Conservation (phyloP, 192 early-diverging fungal species). For the Backusella australiensis region DNA sequence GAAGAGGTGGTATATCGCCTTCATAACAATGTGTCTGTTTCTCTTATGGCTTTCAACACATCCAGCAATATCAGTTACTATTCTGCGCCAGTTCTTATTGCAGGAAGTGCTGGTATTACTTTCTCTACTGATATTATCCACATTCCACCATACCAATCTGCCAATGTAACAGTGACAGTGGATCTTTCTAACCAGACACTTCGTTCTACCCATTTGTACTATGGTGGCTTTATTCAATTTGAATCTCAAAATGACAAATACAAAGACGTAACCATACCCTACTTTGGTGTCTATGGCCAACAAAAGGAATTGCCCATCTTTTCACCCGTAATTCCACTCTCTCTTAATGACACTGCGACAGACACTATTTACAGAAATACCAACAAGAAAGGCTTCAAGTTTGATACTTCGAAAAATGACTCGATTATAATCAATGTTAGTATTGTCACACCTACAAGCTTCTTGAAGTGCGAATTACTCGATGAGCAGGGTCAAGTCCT, state of each 20-base stretch:
- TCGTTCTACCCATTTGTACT: slow-evolving; percentile 25
- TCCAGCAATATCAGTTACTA: not conserved
- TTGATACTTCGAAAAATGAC: not conserved
- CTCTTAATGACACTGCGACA: not conserved
- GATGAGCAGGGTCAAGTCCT: slow-evolving; percentile 9
- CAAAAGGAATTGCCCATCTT: slow-evolving; percentile 47
- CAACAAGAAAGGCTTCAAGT: not conserved
- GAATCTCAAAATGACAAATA: slow-evolving; percentile 15
- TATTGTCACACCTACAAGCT: slow-evolving; percentile 16
- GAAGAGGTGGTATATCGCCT: slow-evolving; percentile 35
- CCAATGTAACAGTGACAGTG: slow-evolving; percentile 12
- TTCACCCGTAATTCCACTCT: not conserved
- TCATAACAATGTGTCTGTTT: slow-evolving; percentile 34
- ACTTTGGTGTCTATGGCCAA: slow-evolving; percentile 45
- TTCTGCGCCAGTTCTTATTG: not conserved
- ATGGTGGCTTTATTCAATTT: slow-evolving; percentile 48
- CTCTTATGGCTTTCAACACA: slow-evolving; percentile 37
- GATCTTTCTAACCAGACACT: slow-evolving; percentile 11
- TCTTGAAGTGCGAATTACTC: slow-evolving; percentile 19
- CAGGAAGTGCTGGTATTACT: not conserved
- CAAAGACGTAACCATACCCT: slow-evolving; percentile 38
- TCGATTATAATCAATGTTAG: not conserved
- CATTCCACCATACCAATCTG: slow-evolving; percentile 11
- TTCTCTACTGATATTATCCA: slow-evolving; percentile 21
- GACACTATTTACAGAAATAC: not conserved